Percentiles rank a stretch among this genome's conserved stretches.
These are phyloP conservation scores for Tephrocybe sp. DNA, from an alignment of 768 basidiomycete species.

Conservation along the genomic window DNA sequence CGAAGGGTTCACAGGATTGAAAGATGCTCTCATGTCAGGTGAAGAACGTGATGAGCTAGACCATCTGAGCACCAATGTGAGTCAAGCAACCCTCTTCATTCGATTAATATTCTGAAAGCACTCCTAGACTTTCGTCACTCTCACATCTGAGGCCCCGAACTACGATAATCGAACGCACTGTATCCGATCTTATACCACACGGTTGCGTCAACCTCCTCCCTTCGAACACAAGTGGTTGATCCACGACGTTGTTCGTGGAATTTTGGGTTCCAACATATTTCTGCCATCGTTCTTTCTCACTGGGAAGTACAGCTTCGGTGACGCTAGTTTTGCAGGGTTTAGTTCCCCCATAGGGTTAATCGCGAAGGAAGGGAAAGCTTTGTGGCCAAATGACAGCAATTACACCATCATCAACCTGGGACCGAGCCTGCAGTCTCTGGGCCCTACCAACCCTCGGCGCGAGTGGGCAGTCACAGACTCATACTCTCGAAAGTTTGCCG, in stretches of 20 bases:
- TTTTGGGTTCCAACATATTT: constrained; percentile 18
- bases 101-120: not conserved
- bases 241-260: constrained; percentile 20
- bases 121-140: constrained; percentile 21
- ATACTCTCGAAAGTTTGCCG: constrained; percentile 12
- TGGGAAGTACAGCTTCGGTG: constrained; percentile 20
- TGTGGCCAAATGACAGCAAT: constrained; percentile 19
- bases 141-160: constrained; percentile 21
- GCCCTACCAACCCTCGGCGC: constrained; percentile 7
- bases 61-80: constrained; percentile 13
- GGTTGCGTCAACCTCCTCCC: constrained; percentile 4
- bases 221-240: constrained; percentile 22
- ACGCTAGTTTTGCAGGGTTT: constrained; percentile 25
- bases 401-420: constrained; percentile 19
- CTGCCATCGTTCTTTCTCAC: constrained; percentile 15
- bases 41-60: constrained; percentile 4
- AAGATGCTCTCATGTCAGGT: not conserved
- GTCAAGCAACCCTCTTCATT: not conserved
- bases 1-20: constrained; percentile 6
- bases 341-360: constrained; percentile 22
- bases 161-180: constrained; percentile 21
- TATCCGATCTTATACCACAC: constrained; percentile 23
- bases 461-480: constrained; percentile 16
- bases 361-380: constrained; percentile 9
- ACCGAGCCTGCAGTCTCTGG: constrained; percentile 12